Base-by-base conservation (phyloP, 176 grass and related monocot species). In the Cenchrus americanus region DNA sequence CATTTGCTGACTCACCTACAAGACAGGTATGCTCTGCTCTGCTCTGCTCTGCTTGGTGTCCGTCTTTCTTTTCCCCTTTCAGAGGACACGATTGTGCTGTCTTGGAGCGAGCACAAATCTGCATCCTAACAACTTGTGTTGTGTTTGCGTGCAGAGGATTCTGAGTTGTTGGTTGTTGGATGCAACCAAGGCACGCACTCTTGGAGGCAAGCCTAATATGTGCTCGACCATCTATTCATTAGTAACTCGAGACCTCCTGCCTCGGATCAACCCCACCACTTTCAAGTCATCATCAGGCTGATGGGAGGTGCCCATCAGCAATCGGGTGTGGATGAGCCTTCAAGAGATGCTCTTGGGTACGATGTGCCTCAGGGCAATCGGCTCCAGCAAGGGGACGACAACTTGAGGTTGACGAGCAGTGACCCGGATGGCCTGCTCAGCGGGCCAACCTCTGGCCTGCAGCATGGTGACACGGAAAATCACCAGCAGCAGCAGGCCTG, bases 191-290 rank as follows among this genome's bases (percentile, higher is more conserved):
- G 52, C 13, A 61, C 61, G 52, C 13, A 61, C 61, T 23, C 76
- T 41, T 84, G 61, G 82, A 82, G 82, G 84, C 76, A 77, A 62
- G 59, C 80, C 32, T 76, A 83, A 86, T 66, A 89, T 93, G 90
- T 77, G 86, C 72, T 22, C 57, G 21, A 69, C 44, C 10, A 4
- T 11, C 37, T 73, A 8, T 57, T 65, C 58, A 54, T 55, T 70
- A n/a, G n/a, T n/a, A 53, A 73, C 66, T 76, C 44, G 65, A 30
- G 2, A 60, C 52, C 64, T 83, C 52, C 64, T 83, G 44, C 63
- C n/a, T 77, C 60, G 14, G 83, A 67, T 62, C 66, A 8, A 82
- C 49, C 80, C 77, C 6, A 42, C 47, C 53, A 73, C 62, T 19
- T 69, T 62, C 23, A 37, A 37, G 77, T 88, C 80, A 63, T 88